These are phyloP conservation scores for Aegilops sharonensis DNA, from an alignment of 176 grass and related monocot genomes.

Conservation along the genomic window DNA sequence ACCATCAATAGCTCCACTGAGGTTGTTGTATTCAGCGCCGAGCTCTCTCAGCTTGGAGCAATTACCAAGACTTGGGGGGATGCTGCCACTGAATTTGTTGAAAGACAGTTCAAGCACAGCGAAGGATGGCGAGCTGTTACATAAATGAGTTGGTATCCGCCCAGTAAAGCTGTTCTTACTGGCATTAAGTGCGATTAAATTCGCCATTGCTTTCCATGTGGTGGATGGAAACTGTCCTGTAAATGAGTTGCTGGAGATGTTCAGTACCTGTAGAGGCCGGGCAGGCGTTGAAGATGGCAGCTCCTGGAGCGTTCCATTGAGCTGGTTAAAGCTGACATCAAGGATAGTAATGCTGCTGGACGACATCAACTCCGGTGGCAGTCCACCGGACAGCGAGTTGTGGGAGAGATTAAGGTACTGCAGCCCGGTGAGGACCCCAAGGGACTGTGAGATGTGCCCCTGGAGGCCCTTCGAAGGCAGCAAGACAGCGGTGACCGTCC, in stretches of 20 bases:
- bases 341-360: constrained; percentile 9
- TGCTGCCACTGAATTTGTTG: constrained; percentile 37
- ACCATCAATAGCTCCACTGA: constrained; percentile 6
- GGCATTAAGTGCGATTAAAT: constrained; percentile 35
- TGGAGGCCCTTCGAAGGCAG: constrained; percentile 10
- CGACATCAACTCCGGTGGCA: not conserved
- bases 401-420: constrained; percentile 18
- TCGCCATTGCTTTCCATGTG: constrained; percentile 15
- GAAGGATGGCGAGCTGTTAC: not conserved
- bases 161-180: constrained; percentile 50
- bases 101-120: constrained; percentile 25
- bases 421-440: constrained; percentile 16
- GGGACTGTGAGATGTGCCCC: constrained; percentile 11
- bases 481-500: not conserved
- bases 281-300: not conserved
- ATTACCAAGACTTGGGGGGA: constrained; percentile 23
- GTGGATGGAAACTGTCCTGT: constrained; percentile 36
- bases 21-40: constrained; percentile 28
- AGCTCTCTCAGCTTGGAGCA: constrained; percentile 33
- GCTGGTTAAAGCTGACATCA: constrained; percentile 46
- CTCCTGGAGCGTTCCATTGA: not conserved
- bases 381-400: not conserved
- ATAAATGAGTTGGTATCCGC: not conserved
- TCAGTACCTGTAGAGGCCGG: constrained; percentile 20
- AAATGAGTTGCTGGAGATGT: constrained; percentile 49